Evolutionary conservation across 2,329 filamentous ascomycete species (phyloP), one percentile per base, ranked within the genome.

Genomic region (Arthroderma sp.): DNA sequence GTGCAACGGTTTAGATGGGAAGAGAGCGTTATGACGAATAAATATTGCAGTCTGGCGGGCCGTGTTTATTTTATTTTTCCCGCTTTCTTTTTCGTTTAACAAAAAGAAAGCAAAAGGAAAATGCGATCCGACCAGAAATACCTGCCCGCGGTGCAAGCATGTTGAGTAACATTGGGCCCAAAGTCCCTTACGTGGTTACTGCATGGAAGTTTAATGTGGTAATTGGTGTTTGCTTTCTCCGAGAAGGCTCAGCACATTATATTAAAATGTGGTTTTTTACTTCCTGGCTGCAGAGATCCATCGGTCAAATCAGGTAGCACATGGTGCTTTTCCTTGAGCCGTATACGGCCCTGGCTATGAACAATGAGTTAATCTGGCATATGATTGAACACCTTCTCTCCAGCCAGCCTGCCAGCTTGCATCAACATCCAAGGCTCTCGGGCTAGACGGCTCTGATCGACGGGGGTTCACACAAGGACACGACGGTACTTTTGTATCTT

Each of bases 21-120:
- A 51, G 47, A 33, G 17, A 51, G 47, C 25, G 25, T 51, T 51
- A 51, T 51, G 47, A 51, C 47, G 47, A 51, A 33, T 51, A 51
- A 33, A 31, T 33, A n/a, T 31, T 33, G 47, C 15, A 51, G 44
- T 8, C 15, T 51, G 47, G 47, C 47, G 28, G 25, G 47, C 47
- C 47, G 47, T 51, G 47, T 33, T 35, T 51, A 35, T 35, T 51
- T 47, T 51, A 31, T 51, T 51, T 51, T 31, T 17, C 44, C 25
- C 44, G n/a, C 23, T 9, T 51, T 33, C 39, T 47, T 33, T 33
- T 38, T 33, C 11, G 23, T 2, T 21, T 15, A 47, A 21, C 19
- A 47, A 47, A 47, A 15, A 13, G 11, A 47, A 25, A 23, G 25
- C 13, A 28, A 49, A 13, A 13, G 23, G 21, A 51, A 9, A 51